phyloP scores from a whole-genome alignment of 768 basidiomycete genomes.

The Trametes meyenii region DNA sequence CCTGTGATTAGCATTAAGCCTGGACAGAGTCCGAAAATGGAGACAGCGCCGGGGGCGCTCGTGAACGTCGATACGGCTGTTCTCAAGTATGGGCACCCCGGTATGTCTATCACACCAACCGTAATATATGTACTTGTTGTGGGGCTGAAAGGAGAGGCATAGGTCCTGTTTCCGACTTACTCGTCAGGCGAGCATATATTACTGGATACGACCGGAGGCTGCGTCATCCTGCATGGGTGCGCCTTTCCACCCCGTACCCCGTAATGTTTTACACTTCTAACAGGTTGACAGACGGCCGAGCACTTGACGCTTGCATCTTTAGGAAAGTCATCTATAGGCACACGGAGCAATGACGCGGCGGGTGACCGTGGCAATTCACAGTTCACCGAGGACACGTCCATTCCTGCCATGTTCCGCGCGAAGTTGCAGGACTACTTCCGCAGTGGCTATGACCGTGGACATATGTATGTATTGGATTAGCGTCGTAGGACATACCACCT shows the following conservation, averaged over 20 bases:
- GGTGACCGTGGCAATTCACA: conserved; percentile 76
- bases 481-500: neutral
- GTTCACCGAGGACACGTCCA: conserved; percentile 81
- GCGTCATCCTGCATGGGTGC: conserved; percentile 92
- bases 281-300: conserved; percentile 77
- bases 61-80: conserved; percentile 40
- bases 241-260: conserved; percentile 21
- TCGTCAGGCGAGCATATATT: conserved; percentile 82
- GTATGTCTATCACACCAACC: conserved; percentile 42
- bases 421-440: conserved; percentile 86
- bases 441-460: conserved; percentile 95
- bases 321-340: conserved; percentile 46
- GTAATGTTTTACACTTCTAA: neutral
- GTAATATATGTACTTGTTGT: neutral
- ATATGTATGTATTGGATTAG: conserved; percentile 67
- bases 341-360: conserved; percentile 40
- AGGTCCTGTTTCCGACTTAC: conserved; percentile 85
- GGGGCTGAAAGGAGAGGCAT: neutral
- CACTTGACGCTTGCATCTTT: conserved; percentile 85
- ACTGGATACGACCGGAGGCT: conserved; percentile 89
- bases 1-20: conserved; percentile 51
- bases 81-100: conserved; percentile 82
- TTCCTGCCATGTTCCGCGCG: conserved; percentile 81
- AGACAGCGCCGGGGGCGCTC: conserved; percentile 35
- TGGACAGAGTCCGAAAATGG: conserved; percentile 46